Base-by-base conservation (phyloP, 352 stramenopile species). In the Thraustochytrium striatum region DNA sequence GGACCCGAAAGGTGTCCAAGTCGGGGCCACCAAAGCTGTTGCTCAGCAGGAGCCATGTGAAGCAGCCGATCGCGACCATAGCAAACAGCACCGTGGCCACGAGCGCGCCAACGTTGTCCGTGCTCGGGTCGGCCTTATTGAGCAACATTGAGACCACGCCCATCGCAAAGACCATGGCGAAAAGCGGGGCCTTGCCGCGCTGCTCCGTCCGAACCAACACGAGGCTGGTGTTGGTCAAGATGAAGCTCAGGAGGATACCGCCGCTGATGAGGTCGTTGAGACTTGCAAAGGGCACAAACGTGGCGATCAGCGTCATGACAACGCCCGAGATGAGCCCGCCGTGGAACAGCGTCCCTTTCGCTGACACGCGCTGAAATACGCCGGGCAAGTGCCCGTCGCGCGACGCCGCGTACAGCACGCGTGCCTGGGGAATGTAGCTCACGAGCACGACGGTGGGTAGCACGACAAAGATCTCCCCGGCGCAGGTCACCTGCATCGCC, bases 401-500 rank as follows among this genome's bases (percentile, higher is more conserved):
- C 7, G 65, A 39, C 0, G 68, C 52, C 21, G 65, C 44, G 8
- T 39, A 39, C 44, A 55, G 65, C 28, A 75, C 28, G 32, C 65
- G 65, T 3, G 44, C 43, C 50, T 75, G 65, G 30, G 65, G 65
- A 3, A 75, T 16, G 25, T 61, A 75, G 65, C 65, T 75, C 0
- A 75, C 65, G 39, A 75, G 65, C 13, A 75, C 65, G 13, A 75
- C 65, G 21, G 65, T 43, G 19, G 65, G 65, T 11, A 75, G 50
- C 13, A 75, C 65, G 9, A 75, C 65, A 28, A 75, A 2, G 32
- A 75, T 70, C 39, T 75, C 41, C 32, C 65, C 65, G 21, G 68
- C 36, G 41, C 58, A 94, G 30, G 96, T 87, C 38, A 96, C 87
- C 35, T 88, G 86, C 55, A 69, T 86, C 19, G 90, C 89, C 89